Base-by-base conservation (phyloP, 2,329 filamentous ascomycete genomes). In the Aspergillus texensis region DNA sequence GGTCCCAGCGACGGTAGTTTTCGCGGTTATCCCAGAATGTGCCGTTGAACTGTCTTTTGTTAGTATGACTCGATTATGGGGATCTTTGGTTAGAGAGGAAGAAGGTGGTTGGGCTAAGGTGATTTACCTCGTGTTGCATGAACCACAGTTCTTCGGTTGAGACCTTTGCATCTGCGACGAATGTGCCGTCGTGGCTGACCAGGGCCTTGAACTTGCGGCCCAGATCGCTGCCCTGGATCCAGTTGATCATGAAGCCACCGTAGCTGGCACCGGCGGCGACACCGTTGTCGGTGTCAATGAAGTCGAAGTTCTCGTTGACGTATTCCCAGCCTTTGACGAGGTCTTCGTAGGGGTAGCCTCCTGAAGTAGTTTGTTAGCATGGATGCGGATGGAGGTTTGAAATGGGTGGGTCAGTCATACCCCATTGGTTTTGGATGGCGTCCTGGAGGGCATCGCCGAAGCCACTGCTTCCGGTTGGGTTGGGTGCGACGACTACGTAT, bases 111-210 rank as follows among this genome's bases (percentile, higher is more conserved):
- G 45, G 26, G 32, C 1, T 34, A 34, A 6, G 28, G 32, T 45
- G 58, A 69, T 71, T 28, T 65, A 78, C 71, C 57, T 79, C 83
- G 66, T 80, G 83, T 66, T 83, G 76, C 11, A 81, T 82, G 70
- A 85, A 85, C 77, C 81, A 85, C 12, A 84, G 71, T 62, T 85
- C 83, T 21, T 85, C 83, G 2, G 80, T 82, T 0, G 80, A 77
- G 67, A 85, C 76, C 73, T 83, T 79, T n/a, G 78, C 77, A 14
- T 81, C 77, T 62, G 82, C 80, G 70, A 88, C 91, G 77, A 94
- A 95, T 60, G 94, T 90, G 55, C 93, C 93, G 70, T 97, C 93
- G 75, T 97, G 93, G 71, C 89, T 93, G 32, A 96, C 93, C 4
- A 97, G 84, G 0, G 93, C 93, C 77, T 92, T 92, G 85, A 97